phyloP scores from a whole-genome alignment of 371 early-diverging fungal genomes.

The Apophysomyces elegans region DNA sequence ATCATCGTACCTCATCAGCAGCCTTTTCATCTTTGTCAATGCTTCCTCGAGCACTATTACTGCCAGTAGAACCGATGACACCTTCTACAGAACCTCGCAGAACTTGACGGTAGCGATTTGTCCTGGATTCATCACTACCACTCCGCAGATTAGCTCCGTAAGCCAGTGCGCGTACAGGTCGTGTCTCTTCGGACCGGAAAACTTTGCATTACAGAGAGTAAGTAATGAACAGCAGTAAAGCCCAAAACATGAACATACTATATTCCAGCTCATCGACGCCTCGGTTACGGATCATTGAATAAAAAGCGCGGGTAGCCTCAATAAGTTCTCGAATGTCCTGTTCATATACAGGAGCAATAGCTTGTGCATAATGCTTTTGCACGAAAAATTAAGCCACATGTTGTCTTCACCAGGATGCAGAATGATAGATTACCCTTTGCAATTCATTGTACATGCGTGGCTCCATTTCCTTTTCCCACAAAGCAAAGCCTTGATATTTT shows the following conservation, averaged over 20 bases:
- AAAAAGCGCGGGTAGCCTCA: constrained; percentile 39
- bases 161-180: constrained; percentile 49
- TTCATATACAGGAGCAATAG: constrained; percentile 52
- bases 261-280: constrained; percentile 54
- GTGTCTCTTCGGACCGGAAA: constrained; percentile 52
- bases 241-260: constrained; percentile 27
- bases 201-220: constrained; percentile 21
- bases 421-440: constrained; percentile 63
- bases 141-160: constrained; percentile 44
- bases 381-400: not conserved
- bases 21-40: constrained; percentile 54
- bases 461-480: constrained; percentile 94
- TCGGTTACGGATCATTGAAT: constrained; percentile 42
- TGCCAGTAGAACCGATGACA: constrained; percentile 25
- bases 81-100: constrained; percentile 54
- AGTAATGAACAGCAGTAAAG: not conserved
- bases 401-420: no score
- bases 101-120: constrained; percentile 51
- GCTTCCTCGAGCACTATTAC: constrained; percentile 27
- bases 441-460: constrained; percentile 85
- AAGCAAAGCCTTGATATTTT: constrained; percentile 81
- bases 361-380: constrained; percentile 50
- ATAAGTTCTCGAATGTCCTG: constrained; percentile 53
- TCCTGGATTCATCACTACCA: constrained; percentile 35
- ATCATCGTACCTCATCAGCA: constrained; percentile 40